phyloP scores from a whole-genome alignment of 208 protist species.

The Wallacemonas sp. region DNA sequence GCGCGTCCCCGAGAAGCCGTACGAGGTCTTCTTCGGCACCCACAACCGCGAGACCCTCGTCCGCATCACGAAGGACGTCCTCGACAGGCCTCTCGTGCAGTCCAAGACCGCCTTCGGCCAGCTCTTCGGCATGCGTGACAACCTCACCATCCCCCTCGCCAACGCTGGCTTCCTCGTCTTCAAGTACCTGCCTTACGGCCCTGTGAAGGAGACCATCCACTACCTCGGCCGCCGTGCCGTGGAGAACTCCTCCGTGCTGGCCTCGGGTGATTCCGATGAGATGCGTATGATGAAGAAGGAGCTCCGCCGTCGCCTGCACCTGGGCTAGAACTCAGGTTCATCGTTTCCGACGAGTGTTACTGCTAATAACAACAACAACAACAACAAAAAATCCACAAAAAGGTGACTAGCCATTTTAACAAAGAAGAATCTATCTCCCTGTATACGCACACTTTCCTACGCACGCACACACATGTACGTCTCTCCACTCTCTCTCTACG shows the following conservation, averaged over 20 bases:
- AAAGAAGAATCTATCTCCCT: background rate
- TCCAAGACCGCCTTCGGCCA: slow-evolving; percentile 90
- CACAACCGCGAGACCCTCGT: slow-evolving; percentile 93
- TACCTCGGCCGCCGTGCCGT: slow-evolving; percentile 95
- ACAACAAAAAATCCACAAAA: background rate
- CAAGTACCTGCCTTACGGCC: slow-evolving; percentile 98
- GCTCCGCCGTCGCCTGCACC: slow-evolving; percentile 54
- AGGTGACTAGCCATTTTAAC: background rate
- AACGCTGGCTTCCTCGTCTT: slow-evolving; percentile 81
- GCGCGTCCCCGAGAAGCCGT: slow-evolving; percentile 44
- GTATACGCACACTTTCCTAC: too few relatives aligned
- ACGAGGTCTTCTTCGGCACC: slow-evolving; percentile 89
- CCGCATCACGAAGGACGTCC: slow-evolving; percentile 66
- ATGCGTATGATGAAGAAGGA: slow-evolving; percentile 78
- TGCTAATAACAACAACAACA: too few relatives aligned
- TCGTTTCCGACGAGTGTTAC: too few relatives aligned
- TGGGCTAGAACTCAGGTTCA: too few relatives aligned
- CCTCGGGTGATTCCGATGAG: slow-evolving; percentile 51
- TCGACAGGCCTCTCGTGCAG: slow-evolving; percentile 41
- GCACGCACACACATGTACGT: too few relatives aligned
- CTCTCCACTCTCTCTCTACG: too few relatives aligned
- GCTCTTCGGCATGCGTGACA: slow-evolving; percentile 96
- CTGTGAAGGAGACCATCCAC: slow-evolving; percentile 94
- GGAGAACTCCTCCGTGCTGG: slow-evolving; percentile 93
- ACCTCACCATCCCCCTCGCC: slow-evolving; percentile 93